Base-by-base conservation (phyloP, 768 basidiomycete genomes). In the Dentipellis sp. region DNA sequence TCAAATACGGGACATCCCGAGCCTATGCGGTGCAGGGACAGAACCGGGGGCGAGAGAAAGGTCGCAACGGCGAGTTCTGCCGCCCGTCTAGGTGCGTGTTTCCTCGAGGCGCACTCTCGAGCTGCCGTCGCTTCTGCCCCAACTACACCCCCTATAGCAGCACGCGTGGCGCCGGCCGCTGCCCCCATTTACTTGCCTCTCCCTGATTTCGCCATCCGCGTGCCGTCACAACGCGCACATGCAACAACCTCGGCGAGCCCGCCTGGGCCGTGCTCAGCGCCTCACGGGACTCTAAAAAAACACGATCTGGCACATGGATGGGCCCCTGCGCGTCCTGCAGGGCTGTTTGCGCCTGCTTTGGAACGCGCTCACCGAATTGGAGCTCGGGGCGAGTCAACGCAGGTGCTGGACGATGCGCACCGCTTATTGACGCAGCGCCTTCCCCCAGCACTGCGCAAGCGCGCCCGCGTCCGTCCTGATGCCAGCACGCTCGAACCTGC, bases 261-360 rank as follows among this genome's bases (percentile, higher is more conserved):
- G 76, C 81, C 1, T 89, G 86, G 86, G 62, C 70, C 1, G 67
- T 75, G 45, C 69, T 89, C 38, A 75, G 74, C 50, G 71, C 10
- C 70, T 84, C 17, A 72, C 71, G 5, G 79, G 79, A 4, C 71
- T 89, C 19, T 64, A 67, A 17, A 79, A 76, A 61, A 71, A 88
- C 34, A 78, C 78, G 3, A 69, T 88, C 23, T 88, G 85, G 82
- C 86, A 80, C 58, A 80, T 86, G 72, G 75, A 83, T 17, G 84
- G 84, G 1, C 81, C 81, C 16, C 82, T 83, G 22, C 74, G 78
- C 23, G 78, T 82, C 3, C 66, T 87, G 19, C 78, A 80, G 62
- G 81, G 80, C 23, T 86, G 84, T 85, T 75, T 79, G 3, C 74
- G 73, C 53, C 66, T 64, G 3, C 74, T 87, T 5, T 76, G 82